Percentiles rank a stretch among this genome's conserved stretches.
These are phyloP conservation scores for Colletotrichum karsti DNA, from an alignment of 2,329 filamentous ascomycete genomes.

Conservation along the genomic window DNA sequence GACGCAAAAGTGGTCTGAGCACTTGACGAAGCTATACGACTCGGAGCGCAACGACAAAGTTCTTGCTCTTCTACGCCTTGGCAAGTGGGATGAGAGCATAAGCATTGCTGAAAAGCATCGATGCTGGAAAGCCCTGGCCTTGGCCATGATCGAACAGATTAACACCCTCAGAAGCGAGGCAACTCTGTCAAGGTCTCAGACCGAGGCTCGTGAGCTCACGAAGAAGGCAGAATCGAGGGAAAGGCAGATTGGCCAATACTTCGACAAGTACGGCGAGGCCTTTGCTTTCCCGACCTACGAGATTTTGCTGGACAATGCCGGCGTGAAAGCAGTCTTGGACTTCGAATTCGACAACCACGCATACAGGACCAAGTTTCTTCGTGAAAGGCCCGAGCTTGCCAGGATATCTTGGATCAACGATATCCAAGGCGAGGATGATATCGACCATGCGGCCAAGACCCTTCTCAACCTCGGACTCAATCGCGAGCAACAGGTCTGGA, in stretches of 20 bases:
- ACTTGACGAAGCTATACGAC: conserved; percentile 57
- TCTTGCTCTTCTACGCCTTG: conserved; percentile 60
- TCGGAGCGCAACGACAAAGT: conserved; percentile 61
- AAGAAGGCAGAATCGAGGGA: conserved; percentile 55
- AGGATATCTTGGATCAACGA: conserved; percentile 97
- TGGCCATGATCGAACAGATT: conserved; percentile 64
- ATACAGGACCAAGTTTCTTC: conserved; percentile 83
- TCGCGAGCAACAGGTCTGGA: conserved; percentile 85
- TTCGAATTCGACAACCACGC: conserved; percentile 73
- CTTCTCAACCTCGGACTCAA: conserved; percentile 75
- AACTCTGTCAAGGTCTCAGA: conserved; percentile 16
- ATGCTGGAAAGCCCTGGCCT: conserved; percentile 63
- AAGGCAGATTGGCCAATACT: conserved; percentile 58
- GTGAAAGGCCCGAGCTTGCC: conserved; percentile 74
- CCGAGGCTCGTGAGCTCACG: conserved; percentile 43
- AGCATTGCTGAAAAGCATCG: conserved; percentile 66
- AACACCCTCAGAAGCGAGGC: conserved; percentile 36
- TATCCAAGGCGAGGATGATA: conserved; percentile 78
- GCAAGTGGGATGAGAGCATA: conserved; percentile 67
- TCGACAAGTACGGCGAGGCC: conserved; percentile 69
- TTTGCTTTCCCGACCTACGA: conserved; percentile 85
- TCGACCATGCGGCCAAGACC: conserved; percentile 75
- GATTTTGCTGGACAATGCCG: conserved; percentile 74
- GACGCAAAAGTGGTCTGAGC: conserved; percentile 50
- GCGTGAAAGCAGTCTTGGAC: conserved; percentile 74